Conservation (phyloP, 176 grass and related monocot species). For the Dendrocalamus sinicus region DNA sequence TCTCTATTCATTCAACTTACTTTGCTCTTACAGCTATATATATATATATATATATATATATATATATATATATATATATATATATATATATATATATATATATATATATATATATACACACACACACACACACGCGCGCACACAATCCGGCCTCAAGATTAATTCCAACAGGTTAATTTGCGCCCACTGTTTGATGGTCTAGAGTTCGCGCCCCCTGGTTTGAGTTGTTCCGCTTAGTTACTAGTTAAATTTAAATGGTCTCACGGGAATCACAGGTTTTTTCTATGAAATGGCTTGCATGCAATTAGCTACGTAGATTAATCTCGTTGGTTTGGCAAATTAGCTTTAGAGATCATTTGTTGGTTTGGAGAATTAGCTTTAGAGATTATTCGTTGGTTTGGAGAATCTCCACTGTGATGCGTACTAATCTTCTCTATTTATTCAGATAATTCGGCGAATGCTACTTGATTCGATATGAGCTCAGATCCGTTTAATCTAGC, state of each 20-base stretch:
- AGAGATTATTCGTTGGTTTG: not conserved
- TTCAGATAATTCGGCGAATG: not conserved
- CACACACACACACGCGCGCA: too few species aligned
- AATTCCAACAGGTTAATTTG: not conserved
- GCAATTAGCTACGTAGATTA: not conserved
- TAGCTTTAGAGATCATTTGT: not conserved
- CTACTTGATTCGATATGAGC: not conserved
- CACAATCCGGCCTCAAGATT: too few species aligned
- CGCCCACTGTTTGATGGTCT: not conserved
- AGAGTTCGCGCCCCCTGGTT: not conserved
- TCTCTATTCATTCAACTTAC: too few species aligned
- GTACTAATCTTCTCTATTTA: not conserved
- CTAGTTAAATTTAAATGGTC: not conserved
- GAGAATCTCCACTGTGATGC: not conserved
- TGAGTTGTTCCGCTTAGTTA: not conserved
- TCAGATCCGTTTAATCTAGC: not conserved
- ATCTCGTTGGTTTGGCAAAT: not conserved
- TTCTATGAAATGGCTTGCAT: not conserved
- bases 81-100: too few species aligned
- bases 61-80: too few species aligned
- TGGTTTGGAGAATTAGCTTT: not conserved
- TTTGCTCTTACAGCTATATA: too few species aligned
- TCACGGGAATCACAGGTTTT: not conserved
- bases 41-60: too few species aligned
- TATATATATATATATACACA: too few species aligned